These are phyloP conservation scores for Parastagonospora avenae DNA, from an alignment of 2,329 filamentous ascomycete species.

Conservation along the genomic window DNA sequence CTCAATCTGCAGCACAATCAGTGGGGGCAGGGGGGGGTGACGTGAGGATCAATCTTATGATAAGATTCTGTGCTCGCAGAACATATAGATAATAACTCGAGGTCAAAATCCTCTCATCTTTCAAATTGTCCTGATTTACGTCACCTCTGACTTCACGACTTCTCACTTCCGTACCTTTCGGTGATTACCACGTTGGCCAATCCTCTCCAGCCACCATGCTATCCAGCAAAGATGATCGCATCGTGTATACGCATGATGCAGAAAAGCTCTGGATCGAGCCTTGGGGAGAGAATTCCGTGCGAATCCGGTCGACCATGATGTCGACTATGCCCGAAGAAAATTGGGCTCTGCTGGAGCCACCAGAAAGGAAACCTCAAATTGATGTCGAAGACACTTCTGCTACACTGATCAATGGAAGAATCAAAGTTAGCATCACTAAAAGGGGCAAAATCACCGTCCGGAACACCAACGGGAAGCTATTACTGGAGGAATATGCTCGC, in stretches of 20 bases:
- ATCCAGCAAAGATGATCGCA: neutral
- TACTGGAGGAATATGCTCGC: constrained; percentile 61
- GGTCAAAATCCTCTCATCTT: too few relatives aligned
- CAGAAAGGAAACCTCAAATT: constrained; percentile 4
- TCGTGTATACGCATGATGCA: constrained; percentile 63
- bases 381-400: constrained; percentile 36
- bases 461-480: constrained; percentile 48
- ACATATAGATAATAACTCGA: too few relatives aligned
- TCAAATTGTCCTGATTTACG: too few relatives aligned
- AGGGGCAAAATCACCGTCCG: constrained; percentile 58
- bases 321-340: constrained; percentile 29
- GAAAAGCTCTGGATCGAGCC: constrained; percentile 56
- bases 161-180: too few relatives aligned
- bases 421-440: constrained; percentile 54
- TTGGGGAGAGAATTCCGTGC: constrained; percentile 56
- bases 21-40: too few relatives aligned
- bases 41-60: too few relatives aligned
- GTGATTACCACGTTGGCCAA: too few relatives aligned
- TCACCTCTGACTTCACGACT: too few relatives aligned
- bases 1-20: too few relatives aligned
- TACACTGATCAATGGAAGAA: constrained; percentile 56
- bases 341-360: constrained; percentile 29
- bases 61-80: too few relatives aligned
- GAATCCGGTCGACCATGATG: constrained; percentile 54
- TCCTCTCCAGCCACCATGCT: constrained; percentile 1